Evolutionary conservation across 1,139 yeast genomes (phyloP), one percentile per base, ranked within the genome.

Genomic region (Geotrichum carabidarum): DNA sequence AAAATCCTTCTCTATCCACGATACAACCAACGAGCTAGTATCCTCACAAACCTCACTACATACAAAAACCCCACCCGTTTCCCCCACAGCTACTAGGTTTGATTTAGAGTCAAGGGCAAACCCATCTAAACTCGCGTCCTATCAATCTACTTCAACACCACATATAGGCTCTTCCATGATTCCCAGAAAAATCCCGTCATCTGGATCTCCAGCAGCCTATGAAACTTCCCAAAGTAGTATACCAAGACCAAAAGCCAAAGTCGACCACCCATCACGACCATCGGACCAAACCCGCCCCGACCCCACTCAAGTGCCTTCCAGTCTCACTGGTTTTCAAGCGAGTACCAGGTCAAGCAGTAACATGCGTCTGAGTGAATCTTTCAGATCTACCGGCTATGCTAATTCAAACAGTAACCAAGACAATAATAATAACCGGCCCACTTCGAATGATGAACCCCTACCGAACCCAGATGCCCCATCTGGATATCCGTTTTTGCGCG

Each of bases 401-500:
- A 22, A 22, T 22, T 22, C 12, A n/a, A 15, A 18, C 12, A 22
- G 31, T 7, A 18, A 22, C 8, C 14, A 9, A 6, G 36, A 35
- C 22, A 42, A 41, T 43, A 40, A 40, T 22, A 42, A 35, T 22
- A 30, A 27, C 27, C 34, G 41, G 34, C 46, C 44, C 8, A 32
- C 17, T 15, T 27, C 51, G 14, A 36, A 45, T 40, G 32, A 38
- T 22, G 44, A 37, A 44, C 41, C 34, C 3, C 40, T 31, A 22
- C 42, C 22, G 6, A 38, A 27, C 15, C 44, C 41, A 4, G 43
- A 40, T 17, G 45, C 56, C 12, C 43, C 45, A 17, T 43, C 56
- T 32, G 56, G 55, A 14, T 54, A 55, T 22, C 74, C 75, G 22
- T 72, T 72, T 55, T 53, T 72, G 31, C 80, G 59, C n/a, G 93